phyloP scores from a whole-genome alignment of 176 grass and related monocot genomes.

The Coix lacrymajobi region DNA sequence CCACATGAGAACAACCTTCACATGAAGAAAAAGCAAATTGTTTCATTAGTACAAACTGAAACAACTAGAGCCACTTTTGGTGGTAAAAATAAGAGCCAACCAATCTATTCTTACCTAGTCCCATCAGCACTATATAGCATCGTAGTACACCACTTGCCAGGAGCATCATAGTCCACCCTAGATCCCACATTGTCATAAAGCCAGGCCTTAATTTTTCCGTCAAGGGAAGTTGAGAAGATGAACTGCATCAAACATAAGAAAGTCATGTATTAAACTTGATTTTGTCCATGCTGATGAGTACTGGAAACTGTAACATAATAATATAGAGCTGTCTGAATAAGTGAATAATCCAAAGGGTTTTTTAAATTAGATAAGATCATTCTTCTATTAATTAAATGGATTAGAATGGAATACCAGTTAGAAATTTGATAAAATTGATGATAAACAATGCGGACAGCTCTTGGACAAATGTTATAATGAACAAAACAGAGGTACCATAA shows the following conservation, averaged over 20 bases:
- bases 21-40: conserved; percentile 14
- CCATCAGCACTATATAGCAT: conserved; percentile 98
- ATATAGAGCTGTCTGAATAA: neutral
- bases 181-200: conserved; percentile 94
- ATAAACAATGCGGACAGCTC: neutral
- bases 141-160: conserved; percentile 91
- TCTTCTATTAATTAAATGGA: neutral
- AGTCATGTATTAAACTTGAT: conserved; percentile 4
- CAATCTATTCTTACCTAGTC: conserved; percentile 58
- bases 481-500: neutral
- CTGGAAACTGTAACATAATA: neutral
- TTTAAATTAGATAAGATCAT: neutral
- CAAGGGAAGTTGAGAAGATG: conserved; percentile 92
- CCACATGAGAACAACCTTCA: conserved; percentile 96
- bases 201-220: conserved; percentile 99
- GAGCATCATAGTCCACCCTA: conserved; percentile 92
- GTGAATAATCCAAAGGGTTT: neutral
- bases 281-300: neutral
- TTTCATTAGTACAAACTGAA: conserved; percentile 11
- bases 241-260: conserved; percentile 52
- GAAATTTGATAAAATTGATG: neutral
- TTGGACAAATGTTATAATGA: neutral
- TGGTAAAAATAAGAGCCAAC: neutral
- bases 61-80: conserved; percentile 6
- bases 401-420: neutral